Base-by-base conservation (phyloP, 805 yeast species). In the Komagataella pastoris region DNA sequence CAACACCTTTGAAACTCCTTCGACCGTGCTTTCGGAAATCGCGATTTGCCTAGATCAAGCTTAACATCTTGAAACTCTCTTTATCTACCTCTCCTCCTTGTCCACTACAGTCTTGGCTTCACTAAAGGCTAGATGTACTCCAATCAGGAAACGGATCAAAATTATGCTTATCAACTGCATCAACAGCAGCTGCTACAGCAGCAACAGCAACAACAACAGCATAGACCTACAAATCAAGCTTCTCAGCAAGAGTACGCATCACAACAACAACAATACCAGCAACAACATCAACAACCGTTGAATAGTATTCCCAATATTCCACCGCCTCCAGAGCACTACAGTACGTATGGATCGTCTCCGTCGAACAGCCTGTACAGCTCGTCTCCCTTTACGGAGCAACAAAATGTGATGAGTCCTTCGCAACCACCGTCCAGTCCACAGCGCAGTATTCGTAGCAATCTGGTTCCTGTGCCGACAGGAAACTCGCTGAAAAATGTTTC, bases 401-500 rank as follows among this genome's bases (percentile, higher is more conserved):
- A 12, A 14, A 48, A 52, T 44, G 14, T 10, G 2, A 51, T 49
- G 12, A 49, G 17, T 44, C 19, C 52, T 17, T 57, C 62, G 1
- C 68, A 63, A 54, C 66, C 65, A 6, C 67, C 69, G 7, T 57
- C 62, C 12, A 63, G 67, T 58, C 70, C 70, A 4, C 62, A 69
- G 7, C 56, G 64, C 49, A 65, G 69, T 51, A 51, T 66, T 3
- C 58, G 66, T 45, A 63, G 66, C 10, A 61, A 61, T 49, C 53
- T 65, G 47, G 63, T 62, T 6, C 64, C 66, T 6, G 61, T 63
- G n/a, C 58, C 59, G 3, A 45, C 23, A 17, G 60, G 57, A 19
- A 30, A 30, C 40, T 30, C 40, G 40, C 14, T 30, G 40, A 30
- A 30, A 14, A 30, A 30, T 10, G 14, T 10, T 8, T 30, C 40